Evolutionary conservation across 441 rosid genomes (phyloP), one percentile per base, ranked within the genome.

Genomic region (Pelargonium citronellum): DNA sequence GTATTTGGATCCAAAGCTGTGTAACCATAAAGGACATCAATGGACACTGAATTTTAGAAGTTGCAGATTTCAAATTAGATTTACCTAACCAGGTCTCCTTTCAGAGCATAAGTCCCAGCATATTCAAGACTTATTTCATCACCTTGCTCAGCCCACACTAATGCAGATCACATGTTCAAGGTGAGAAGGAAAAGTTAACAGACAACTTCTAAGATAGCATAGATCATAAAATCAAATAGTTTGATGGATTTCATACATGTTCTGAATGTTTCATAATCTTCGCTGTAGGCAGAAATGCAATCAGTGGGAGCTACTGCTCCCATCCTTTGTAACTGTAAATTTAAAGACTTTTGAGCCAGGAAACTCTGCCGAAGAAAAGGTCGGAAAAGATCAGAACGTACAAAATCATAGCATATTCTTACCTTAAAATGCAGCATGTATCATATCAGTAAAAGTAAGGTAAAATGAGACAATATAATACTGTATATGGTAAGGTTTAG

Each of bases 61-160:
- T 16, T 57, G 39, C 39, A n/a, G 51, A 19, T 44, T 57, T 64
- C 2, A 34, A 34, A 67, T 10, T 67, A 58, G 9, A 74, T 73
- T 63, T 80, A 94, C 99, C 99, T 87, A 53, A 95, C 94, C 24
- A 91, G 87, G 80, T 95, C 99, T 8, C 99, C 99, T 85, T 95
- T 95, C 43, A 95, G 80, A 41, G 99, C 99, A 79, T 87, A 77
- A 20, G 99, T 91, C 69, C 99, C 99, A 11, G 97, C 87, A 69
- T 94, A 95, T 81, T 89, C 96, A 41, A 95, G 90, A 86, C 97
- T 94, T 75, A 95, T 74, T 79, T 89, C 99, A 67, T 95, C 99
- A 71, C 99, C 97, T 79, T 95, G 97, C 87, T 91, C 94, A 15
- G 99, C 97, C 99, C 99, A 95, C 82, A 90, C 99, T 95, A 75